phyloP scores from a whole-genome alignment of 1,284 basidiomycete genomes.

The Trametes polyzona region DNA sequence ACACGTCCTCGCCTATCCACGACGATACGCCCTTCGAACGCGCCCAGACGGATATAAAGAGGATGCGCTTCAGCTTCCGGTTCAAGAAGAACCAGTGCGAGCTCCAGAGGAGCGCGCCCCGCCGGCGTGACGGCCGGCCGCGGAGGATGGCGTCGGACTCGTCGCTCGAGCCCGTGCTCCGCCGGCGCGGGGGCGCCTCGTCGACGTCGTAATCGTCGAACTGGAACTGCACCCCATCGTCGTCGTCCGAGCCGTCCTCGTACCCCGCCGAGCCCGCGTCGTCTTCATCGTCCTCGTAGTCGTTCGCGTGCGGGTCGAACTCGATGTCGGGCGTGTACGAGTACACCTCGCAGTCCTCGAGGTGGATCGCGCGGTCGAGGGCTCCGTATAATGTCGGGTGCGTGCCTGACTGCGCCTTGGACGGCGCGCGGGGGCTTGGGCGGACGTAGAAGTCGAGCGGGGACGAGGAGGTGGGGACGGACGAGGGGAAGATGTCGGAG shows the following conservation, averaged over 20 bases:
- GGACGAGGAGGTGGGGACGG: slow-evolving; percentile 69
- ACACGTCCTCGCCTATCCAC: slow-evolving; percentile 52
- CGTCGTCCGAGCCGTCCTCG: slow-evolving; percentile 60
- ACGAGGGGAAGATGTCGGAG: slow-evolving; percentile 73
- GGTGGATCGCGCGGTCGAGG: slow-evolving; percentile 89
- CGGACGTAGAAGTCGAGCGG: slow-evolving; percentile 57
- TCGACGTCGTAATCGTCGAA: slow-evolving; percentile 83
- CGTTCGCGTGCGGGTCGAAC: slow-evolving; percentile 91
- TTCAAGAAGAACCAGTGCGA: slow-evolving; percentile 99
- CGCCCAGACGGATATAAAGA: slow-evolving; percentile 96
- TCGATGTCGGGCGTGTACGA: slow-evolving; percentile 94
- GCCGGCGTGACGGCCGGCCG: slow-evolving; percentile 23
- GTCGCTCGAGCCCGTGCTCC: slow-evolving; percentile 38
- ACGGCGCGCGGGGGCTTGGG: slow-evolving; percentile 66
- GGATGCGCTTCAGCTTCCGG: slow-evolving; percentile 88
- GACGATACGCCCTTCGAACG: slow-evolving; percentile 66
- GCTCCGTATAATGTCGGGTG: slow-evolving; percentile 88
- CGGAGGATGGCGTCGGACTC: slow-evolving; percentile 28
- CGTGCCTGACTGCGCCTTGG: slow-evolving; percentile 45
- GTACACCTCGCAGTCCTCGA: slow-evolving; percentile 94
- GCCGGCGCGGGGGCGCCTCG: slow-evolving; percentile 50
- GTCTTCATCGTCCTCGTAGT: slow-evolving; percentile 78
- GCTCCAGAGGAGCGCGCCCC: slow-evolving; percentile 92
- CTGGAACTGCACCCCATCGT: slow-evolving; percentile 70
- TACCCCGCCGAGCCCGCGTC: slow-evolving; percentile 60